Base-by-base conservation (phyloP, 148 eudicot species). In the Vaccinium corymbosum region DNA sequence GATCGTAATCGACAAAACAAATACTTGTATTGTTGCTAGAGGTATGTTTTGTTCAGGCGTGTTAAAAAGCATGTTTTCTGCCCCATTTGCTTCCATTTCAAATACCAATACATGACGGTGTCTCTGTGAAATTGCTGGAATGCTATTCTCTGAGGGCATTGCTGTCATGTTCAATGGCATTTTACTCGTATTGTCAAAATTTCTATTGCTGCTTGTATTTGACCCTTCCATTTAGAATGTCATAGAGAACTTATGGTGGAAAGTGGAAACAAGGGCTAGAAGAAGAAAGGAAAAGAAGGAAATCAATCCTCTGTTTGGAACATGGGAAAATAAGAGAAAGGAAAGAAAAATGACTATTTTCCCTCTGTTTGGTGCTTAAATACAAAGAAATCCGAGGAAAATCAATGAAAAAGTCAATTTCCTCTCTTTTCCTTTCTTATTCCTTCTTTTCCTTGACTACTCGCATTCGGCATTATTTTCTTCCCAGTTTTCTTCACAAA, bases 1-100 rank as follows among this genome's bases (percentile, higher is more conserved):
- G 90, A 92, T 59, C 20, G 42, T n/a, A 74, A 38, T 35, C 19
- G 46, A 53, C 56, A 50, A 32, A 64, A 38, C 68, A 70, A 66
- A 48, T 42, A 20, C 12, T 35, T 56, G 25, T 64, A 15, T 79
- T 78, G 59, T 19, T 49, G 27, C 59, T 17, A 22, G 56, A 57
- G 81, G 73, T 76, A 22, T 46, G 57, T 22, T 83, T 25, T 11
- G 22, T 64, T 64, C 62, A 49, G 2, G 25, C 4, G 9, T 50
- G 15, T 76, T 48, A 71, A 13, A 29, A 29, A 32, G 71, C 15
- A 7, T 14, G 75, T 42, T 8, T 46, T 38, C 49, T 49, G 10
- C 72, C n/a, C 6, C 64, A 55, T 68, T 68, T 50, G 70, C 48
- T 81, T 25, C 27, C 19, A 66, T 42, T 14, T 81, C 50, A 68